These are phyloP conservation scores for Blumeria hordei DNA, from an alignment of 2,329 filamentous ascomycete genomes.

Conservation along the genomic window DNA sequence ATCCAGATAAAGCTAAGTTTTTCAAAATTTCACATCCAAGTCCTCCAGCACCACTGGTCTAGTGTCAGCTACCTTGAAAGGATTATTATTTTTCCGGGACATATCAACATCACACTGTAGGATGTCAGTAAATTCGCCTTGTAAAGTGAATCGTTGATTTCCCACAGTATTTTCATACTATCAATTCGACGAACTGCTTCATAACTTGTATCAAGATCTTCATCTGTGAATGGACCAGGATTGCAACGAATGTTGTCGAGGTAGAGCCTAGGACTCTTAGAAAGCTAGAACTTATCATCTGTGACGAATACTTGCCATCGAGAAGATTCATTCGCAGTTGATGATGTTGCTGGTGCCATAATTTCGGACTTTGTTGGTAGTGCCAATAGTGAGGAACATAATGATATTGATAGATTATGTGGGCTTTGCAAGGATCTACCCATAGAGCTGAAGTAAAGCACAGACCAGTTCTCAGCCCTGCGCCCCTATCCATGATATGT, in stretches of 20 bases:
- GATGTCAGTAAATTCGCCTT: slow-evolving; percentile 7
- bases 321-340: not conserved
- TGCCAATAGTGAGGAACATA: too few species aligned
- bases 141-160: not conserved
- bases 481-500: too few species aligned
- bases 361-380: too few species aligned
- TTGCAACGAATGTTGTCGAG: slow-evolving; percentile 59
- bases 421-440: too few species aligned
- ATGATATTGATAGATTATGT: too few species aligned
- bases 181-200: slow-evolving; percentile 33
- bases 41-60: slow-evolving; percentile 62
- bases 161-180: slow-evolving; percentile 49
- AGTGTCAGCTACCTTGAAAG: slow-evolving; percentile 5
- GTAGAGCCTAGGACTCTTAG: slow-evolving; percentile 37
- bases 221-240: slow-evolving; percentile 59
- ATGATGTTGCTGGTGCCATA: not conserved
- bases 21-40: slow-evolving; percentile 93
- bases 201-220: slow-evolving; percentile 22
- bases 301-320: slow-evolving; percentile 1
- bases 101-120: slow-evolving; percentile 13
- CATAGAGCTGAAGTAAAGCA: too few species aligned
- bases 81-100: slow-evolving; percentile 2
- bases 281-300: not conserved
- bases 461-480: too few species aligned
- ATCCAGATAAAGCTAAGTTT: slow-evolving; percentile 81